Conservation (phyloP, 1,284 basidiomycete genomes). For the Ganoderma boninense region DNA sequence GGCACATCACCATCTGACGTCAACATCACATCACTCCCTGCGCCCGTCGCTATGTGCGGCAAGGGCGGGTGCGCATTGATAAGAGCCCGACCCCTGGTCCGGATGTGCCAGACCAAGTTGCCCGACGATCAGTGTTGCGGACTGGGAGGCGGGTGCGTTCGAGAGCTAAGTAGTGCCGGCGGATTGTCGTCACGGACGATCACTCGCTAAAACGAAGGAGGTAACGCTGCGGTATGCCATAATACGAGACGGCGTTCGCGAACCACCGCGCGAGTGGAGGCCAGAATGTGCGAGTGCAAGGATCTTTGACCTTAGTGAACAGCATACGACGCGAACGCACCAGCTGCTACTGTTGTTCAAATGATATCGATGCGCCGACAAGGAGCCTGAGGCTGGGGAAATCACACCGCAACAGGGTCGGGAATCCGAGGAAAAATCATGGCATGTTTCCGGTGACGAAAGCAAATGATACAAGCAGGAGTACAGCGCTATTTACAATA, state of each 20-base stretch:
- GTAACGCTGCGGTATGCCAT: not conserved
- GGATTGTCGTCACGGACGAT: not conserved
- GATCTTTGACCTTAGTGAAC: not conserved
- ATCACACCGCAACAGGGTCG: not conserved
- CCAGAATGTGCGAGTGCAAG: not conserved
- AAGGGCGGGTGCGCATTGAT: not conserved
- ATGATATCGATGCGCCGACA: not conserved
- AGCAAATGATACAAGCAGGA: conserved; percentile 11
- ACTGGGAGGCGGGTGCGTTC: not conserved
- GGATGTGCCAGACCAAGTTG: not conserved
- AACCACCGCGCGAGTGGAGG: not conserved
- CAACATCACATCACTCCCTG: not conserved
- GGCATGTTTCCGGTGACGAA: conserved; percentile 1
- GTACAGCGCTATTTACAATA: conserved; percentile 7
- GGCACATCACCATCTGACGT: not conserved
- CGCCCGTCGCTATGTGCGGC: not conserved
- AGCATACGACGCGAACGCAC: not conserved
- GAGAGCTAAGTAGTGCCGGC: not conserved
- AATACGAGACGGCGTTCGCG: not conserved
- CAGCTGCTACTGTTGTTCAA: not conserved
- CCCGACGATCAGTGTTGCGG: not conserved
- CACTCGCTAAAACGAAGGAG: not conserved
- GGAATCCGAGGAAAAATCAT: not conserved
- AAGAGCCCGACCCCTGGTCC: not conserved
- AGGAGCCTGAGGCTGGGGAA: not conserved